Evolutionary conservation across 2,329 filamentous ascomycete genomes (phyloP), one percentile per base, ranked within the genome.

Genomic region (Hymenoscyphus fraxineus): DNA sequence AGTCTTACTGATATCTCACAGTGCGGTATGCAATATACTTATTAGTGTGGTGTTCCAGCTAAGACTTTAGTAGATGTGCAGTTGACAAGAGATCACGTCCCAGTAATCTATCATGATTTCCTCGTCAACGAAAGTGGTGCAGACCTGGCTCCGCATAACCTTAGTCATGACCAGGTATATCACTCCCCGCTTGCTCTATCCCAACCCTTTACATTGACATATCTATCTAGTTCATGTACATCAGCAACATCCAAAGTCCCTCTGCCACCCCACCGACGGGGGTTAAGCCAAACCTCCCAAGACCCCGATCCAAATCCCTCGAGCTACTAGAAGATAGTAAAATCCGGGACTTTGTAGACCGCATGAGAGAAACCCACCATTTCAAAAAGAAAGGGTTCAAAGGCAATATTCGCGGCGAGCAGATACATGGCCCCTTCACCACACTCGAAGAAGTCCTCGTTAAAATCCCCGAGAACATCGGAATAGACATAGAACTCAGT

Each of bases 101-200:
- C 66, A n/a, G 27, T 65, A 16, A 65, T 67, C 38, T 67, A 65
- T 32, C 66, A 65, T n/a, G 66, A 65, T 57, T 65, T 65, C 27
- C 58, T 65, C 12, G 27, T 67, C 9, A 64, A 59, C 40, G 66
- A 67, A 59, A 64, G 44, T 22, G 66, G 63, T 31, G 59, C 62
- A 38, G 66, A 67, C 62, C 39, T 63, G 55, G 55, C 64, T 41
- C 38, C 51, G 55, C 63, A 67, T 59, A 41, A 62, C 35, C 60
- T 67, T n/a, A 67, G 55, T 35, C 60, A 60, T 22, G 64, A 65
- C 51, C 66, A 67, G 62, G 66, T 60, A 47, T 54, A 39, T 35
- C 35, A 54, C 5, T 58, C 12, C 19, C 6, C 38, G 38, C 38
- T 1, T 15, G 22, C 15, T n/a, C 13, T 31, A 31, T n/a, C 1